A percentile compares a stretch with the other conserved stretches of the same genome.
phyloP scores from a whole-genome alignment of 1,284 basidiomycete species.

The Golubevia sp. region DNA sequence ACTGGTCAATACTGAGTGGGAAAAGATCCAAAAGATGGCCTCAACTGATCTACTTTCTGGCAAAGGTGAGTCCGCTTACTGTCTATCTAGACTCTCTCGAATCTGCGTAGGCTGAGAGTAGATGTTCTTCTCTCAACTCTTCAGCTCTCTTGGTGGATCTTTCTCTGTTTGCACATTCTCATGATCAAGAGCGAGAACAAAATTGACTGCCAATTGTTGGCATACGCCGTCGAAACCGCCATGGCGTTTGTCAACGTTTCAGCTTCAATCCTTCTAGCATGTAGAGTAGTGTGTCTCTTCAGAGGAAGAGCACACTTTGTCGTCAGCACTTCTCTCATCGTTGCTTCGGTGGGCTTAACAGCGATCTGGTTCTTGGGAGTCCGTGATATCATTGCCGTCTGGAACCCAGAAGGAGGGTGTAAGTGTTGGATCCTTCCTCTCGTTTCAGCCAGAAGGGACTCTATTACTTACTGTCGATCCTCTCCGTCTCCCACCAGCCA shows the following conservation, averaged over 20 bases:
- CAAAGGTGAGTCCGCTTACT: constrained; percentile 2
- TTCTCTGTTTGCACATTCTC: background rate
- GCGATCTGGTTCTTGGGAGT: constrained; percentile 18
- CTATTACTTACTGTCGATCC: too few species aligned
- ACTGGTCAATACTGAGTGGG: constrained; percentile 1
- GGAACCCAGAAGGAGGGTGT: constrained; percentile 17
- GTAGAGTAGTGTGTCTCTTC: constrained; percentile 26
- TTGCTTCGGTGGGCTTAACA: constrained; percentile 21
- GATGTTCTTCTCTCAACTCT: too few species aligned
- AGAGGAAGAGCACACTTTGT: constrained; percentile 11
- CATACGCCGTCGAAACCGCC: constrained; percentile 6
- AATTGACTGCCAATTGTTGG: constrained; percentile 6
- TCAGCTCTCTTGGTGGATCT: too few species aligned
- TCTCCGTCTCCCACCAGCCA: too few species aligned
- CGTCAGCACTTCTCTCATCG: constrained; percentile 14
- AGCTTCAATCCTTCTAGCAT: constrained; percentile 22
- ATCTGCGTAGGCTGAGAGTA: too few species aligned
- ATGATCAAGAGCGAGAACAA: too few species aligned
- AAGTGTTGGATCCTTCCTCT: constrained; percentile 24
- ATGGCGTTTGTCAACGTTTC: constrained; percentile 15
- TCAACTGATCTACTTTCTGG: constrained; percentile 1
- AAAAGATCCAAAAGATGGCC: constrained; percentile 6
- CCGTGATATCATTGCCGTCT: constrained; percentile 15
- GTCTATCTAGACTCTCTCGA: too few species aligned
- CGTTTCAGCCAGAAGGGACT: too few species aligned